Evolutionary conservation across 2,329 filamentous ascomycete species (phyloP), one percentile per base, ranked within the genome.

Genomic region (Juglanconis oblonga): DNA sequence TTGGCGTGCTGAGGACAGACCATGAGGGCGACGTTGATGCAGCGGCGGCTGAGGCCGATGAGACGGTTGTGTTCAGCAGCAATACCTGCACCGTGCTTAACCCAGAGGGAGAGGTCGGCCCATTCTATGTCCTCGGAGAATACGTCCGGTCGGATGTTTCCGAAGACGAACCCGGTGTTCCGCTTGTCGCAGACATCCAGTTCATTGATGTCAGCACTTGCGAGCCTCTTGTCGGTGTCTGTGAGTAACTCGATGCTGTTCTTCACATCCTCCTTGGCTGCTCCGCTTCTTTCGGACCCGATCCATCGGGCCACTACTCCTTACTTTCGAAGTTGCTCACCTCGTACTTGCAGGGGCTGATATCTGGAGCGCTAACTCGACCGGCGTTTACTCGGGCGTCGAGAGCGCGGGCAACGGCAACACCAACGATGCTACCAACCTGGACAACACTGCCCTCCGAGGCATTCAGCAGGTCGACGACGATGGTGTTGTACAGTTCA

Each of bases 351-450:
- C 17, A 24, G 17, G 17, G 17, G 17, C 17, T 14, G 81, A 85
- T 65, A 77, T 83, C 64, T 85, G 81, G 81, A 76, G 70, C 64
- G 71, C 68, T 64, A 77, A 77, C 64, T 72, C 77, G 35, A 79
- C 75, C 1, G 78, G 78, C 44, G 70, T 72, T 29, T 81, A 81
- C 70, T 76, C 73, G 59, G 70, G 72, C 40, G 68, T 74, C 45
- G 66, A 62, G 52, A 65, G 63, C n/a, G 59, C 59, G 4, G 64
- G 67, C 64, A 58, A 74, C 68, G 67, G 67, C 57, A 73, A 24
- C 58, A 51, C 24, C 47, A 52, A 11, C 47, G 58, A 32, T 31
- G 29, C 36, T 33, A 5, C n/a, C 14, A 55, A 74, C 3, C 64
- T 76, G 48, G 69, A 72, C 24, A 72, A 72, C 1, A 80, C 77